Conservation (phyloP, 73 alveolate genomes). For the Diophrys appendiculata region DNA sequence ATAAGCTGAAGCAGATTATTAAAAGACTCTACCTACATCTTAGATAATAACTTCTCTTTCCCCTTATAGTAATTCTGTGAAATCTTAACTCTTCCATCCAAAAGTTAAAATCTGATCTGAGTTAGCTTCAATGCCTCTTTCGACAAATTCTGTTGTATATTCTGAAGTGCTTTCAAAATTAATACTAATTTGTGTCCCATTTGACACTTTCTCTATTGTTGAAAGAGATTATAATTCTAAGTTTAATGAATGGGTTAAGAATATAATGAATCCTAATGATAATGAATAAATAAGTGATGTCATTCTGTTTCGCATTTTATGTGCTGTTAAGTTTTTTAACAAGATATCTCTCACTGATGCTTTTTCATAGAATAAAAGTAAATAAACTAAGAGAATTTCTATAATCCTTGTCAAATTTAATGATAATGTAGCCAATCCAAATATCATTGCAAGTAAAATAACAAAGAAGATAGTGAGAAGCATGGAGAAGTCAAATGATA, state of each 20-base stretch:
- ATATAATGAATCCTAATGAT: constrained; percentile 88
- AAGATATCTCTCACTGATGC: constrained; percentile 78
- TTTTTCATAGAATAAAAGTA: constrained; percentile 77
- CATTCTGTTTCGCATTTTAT: constrained; percentile 85
- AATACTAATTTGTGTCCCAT: no score
- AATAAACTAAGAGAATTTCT: constrained; percentile 73
- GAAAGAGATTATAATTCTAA: no score
- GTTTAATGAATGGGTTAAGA: constrained; percentile 17
- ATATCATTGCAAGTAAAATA: constrained; percentile 84
- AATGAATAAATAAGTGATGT: constrained; percentile 88
- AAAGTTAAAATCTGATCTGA: constrained; percentile 44
- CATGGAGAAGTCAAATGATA: constrained; percentile 86
- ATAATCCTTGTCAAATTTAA: constrained; percentile 75
- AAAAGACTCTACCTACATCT: no score
- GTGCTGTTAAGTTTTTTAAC: constrained; percentile 88
- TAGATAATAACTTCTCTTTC: no score
- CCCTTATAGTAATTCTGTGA: no score
- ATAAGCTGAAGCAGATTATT: no score
- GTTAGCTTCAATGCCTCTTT: constrained; percentile 12
- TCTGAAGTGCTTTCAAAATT: no score
- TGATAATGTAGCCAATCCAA: constrained; percentile 90
- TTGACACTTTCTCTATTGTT: no score
- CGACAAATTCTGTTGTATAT: no score
- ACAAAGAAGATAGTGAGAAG: constrained; percentile 84
- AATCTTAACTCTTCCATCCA: no score